A percentile compares a stretch with the other conserved stretches of the same genome.
Evolutionary conservation across 768 basidiomycete species (phyloP).

Genomic region (Lentinula aciculospora): DNA sequence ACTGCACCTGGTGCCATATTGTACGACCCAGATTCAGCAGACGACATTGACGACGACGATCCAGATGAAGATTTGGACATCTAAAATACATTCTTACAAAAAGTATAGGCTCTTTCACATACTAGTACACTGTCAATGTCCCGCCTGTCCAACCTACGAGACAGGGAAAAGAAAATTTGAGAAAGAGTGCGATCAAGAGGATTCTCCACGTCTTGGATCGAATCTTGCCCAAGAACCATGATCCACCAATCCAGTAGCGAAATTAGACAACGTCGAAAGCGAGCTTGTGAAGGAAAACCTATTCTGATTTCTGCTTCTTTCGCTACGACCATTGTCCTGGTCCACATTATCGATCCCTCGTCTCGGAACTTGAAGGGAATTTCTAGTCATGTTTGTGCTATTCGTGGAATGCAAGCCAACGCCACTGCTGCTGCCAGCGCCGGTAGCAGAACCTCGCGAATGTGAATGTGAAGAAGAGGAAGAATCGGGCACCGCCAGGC

Average conservation of each 20-base stretch:
- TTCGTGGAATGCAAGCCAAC: not conserved
- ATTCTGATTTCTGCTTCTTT: not conserved
- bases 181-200: not conserved
- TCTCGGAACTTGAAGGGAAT: not conserved
- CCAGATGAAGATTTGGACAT: conserved; percentile 94
- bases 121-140: not conserved
- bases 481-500: not conserved
- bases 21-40: conserved; percentile 91
- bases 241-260: conserved; percentile 15
- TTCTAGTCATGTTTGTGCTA: not conserved
- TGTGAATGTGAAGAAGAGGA: not conserved
- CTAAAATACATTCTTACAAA: conserved; percentile 23
- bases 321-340: not conserved
- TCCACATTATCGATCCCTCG: not conserved
- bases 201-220: not conserved
- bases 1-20: conserved; percentile 49
- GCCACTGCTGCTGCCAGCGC: not conserved
- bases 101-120: not conserved
- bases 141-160: not conserved
- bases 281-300: conserved; percentile 13
- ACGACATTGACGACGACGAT: conserved; percentile 94
- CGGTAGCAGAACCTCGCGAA: not conserved
- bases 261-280: conserved; percentile 23
- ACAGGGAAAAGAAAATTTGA: not conserved
- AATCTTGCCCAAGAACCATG: conserved; percentile 12